Evolutionary conservation across 2,329 filamentous ascomycete genomes (phyloP).

Genomic region (Orbilia javanica): DNA sequence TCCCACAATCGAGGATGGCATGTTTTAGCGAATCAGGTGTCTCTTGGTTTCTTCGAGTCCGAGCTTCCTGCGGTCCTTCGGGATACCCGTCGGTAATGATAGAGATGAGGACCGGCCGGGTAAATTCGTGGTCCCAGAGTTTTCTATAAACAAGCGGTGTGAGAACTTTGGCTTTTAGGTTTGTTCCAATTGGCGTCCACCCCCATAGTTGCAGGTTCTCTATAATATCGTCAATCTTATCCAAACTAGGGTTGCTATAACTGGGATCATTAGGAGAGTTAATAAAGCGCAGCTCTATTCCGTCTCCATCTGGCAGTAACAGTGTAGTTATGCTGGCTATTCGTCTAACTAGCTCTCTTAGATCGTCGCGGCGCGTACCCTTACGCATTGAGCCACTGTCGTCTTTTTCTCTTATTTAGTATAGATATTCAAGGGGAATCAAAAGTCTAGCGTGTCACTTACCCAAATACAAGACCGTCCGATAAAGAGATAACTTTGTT

Average conservation of each 20-base stretch:
- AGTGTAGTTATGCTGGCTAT: conserved; percentile 35
- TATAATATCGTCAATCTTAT: conserved; percentile 29
- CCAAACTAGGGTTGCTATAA: conserved; percentile 30
- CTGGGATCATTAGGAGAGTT: conserved; percentile 23
- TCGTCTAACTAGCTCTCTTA: conserved; percentile 27
- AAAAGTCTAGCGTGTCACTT: neutral
- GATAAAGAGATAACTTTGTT: conserved; percentile 38
- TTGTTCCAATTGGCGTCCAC: conserved; percentile 39
- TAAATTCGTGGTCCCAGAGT: neutral
- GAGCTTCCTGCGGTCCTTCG: conserved; percentile 5
- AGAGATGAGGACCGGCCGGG: conserved; percentile 18
- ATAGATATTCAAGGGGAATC: conserved; percentile 14
- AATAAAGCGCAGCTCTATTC: conserved; percentile 34
- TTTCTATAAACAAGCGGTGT: conserved; percentile 29
- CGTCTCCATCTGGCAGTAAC: conserved; percentile 33
- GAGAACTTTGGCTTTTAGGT: conserved; percentile 29
- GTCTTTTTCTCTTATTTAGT: conserved; percentile 29
- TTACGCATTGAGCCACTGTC: conserved; percentile 42
- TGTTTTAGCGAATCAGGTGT: conserved; percentile 26
- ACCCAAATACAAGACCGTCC: conserved; percentile 30
- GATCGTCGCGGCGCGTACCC: conserved; percentile 28
- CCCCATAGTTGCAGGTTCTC: conserved; percentile 16
- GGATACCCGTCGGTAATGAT: conserved; percentile 34
- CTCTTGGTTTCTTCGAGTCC: conserved; percentile 9
- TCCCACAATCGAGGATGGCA: conserved; percentile 29